Base-by-base conservation (phyloP, 73 alveolate genomes). In the Uronychia setigera region DNA sequence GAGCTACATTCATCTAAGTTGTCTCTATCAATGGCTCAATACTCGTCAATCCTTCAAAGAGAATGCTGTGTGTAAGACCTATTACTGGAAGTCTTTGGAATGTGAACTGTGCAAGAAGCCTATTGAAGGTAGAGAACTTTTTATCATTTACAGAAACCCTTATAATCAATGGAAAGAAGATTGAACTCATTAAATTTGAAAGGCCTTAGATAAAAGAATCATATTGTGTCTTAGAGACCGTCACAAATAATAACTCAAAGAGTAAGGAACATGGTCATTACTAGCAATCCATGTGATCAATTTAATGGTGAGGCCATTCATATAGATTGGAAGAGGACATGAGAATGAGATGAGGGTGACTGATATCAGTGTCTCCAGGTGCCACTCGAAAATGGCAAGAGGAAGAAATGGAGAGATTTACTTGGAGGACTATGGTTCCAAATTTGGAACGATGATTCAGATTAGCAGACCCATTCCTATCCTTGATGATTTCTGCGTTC, bases 261-360 rank as follows among this genome's bases (percentile, higher is more conserved):
- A 32, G 59, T 78, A 19, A 81, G 57, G 13, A 76, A 60, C 25
- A 76, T 81, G 28, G 58, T 81, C 25, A 59, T n/a, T 81, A 1
- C 26, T 81, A 29, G 75, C 46, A 58, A 46, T 46, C 19, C 77
- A 81, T 13, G 31, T 81, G 74, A 58, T 32, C 13, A 58, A 60
- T 25, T 31, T 29, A 11, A 58, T 35, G 31, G 59, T 5, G 75
- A 76, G 79, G 35, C 79, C 82, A 0, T 26, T 59, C 5, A 79
- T 89, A 1, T 78, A 80, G 78, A 82, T 89, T 5, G 95, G 95
- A 9, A 77, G 95, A 67, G 95, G 95, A 26, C 58, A 88, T 33
- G 95, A 89, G 46, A 77, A 58, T 33, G 95, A 89, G 76, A 82
- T 89, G 1, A 33, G 95, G 32, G 82, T 89, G 31, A 89, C 95